Evolutionary conservation across 305 asterid species (phyloP), one percentile per base, ranked within the genome.

Genomic region (Vinca major): DNA sequence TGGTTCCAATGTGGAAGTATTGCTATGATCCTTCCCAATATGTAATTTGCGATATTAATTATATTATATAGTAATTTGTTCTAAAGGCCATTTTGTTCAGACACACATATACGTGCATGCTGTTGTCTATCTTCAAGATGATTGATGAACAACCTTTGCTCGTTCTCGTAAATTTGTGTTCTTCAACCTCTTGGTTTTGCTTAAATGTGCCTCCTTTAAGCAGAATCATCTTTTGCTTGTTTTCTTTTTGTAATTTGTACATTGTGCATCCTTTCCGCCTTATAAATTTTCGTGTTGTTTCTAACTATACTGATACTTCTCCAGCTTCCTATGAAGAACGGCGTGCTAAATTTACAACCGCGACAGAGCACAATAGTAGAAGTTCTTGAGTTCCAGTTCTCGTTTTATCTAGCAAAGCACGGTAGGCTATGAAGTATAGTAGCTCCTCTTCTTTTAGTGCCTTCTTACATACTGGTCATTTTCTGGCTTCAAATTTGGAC

Each of bases 321-420:
- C 66, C 94, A 93, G 98, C 97, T 57, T 87, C 97, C 14, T 93
- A 90, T 33, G 97, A 93, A 63, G 97, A 93, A 73, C 90, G 96
- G n/a, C 82, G 89, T 43, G 84, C 83, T 64, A 93, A 86, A 76
- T 48, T 78, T 69, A 76, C 51, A 26, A 69, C 77, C 36, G 82
- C 77, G 60, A 60, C 40, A 63, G 75, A 62, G 41, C 64, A 63
- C 77, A 65, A 67, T 72, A 49, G 63, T 71, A 65, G 72, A 52
- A 65, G 51, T 13, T 55, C 50, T 19, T 4, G 21, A 36, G 12
- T 3, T 8, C 47, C 11, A 45, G 1, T 8, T 4, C 54, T 26
- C 47, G 12, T 65, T 7, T 16, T n/a, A n/a, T 44, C 44, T 60
- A 11, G 37, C 14, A 69, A 9, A 12, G 14, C 60, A 44, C 49